These are phyloP conservation scores for Nemania bipapillata DNA, from an alignment of 2,329 filamentous ascomycete genomes.

Conservation along the genomic window DNA sequence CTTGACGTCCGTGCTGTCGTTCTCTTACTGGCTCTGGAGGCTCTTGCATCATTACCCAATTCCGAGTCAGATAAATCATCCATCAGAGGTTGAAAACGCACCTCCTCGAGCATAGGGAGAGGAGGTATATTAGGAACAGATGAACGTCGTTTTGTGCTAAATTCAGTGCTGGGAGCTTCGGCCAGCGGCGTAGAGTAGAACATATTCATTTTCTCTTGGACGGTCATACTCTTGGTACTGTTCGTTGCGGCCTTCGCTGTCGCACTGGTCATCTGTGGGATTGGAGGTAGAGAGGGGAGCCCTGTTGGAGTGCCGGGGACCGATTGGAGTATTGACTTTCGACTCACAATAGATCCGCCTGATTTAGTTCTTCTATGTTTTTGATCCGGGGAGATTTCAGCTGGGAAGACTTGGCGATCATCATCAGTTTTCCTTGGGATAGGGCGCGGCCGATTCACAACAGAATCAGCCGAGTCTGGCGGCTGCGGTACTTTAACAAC, in stretches of 20 bases:
- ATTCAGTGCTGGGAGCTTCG: constrained; percentile 33
- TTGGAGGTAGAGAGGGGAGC: constrained; percentile 64
- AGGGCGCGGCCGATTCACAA: constrained; percentile 67
- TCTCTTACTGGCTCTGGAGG: constrained; percentile 51
- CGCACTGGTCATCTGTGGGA: constrained; percentile 57
- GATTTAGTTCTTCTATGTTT: constrained; percentile 63
- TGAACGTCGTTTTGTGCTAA: constrained; percentile 50
- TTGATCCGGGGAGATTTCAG: constrained; percentile 55
- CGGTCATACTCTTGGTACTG: constrained; percentile 67
- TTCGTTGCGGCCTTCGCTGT: constrained; percentile 60
- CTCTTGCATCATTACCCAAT: constrained; percentile 39
- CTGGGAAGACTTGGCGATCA: constrained; percentile 61
- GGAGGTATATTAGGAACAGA: constrained; percentile 60
- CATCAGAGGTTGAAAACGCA: constrained; percentile 42
- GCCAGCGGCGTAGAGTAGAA: constrained; percentile 58
- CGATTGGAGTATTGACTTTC: constrained; percentile 60
- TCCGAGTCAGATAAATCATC: constrained; percentile 45
- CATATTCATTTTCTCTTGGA: constrained; percentile 66
- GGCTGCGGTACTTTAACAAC: constrained; percentile 51
- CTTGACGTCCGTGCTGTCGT: constrained; percentile 56
- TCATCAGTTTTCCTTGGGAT: constrained; percentile 62
- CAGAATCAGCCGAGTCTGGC: constrained; percentile 52
- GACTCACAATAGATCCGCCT: constrained; percentile 57
- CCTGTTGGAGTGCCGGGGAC: constrained; percentile 60
- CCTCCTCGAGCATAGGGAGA: constrained; percentile 49